phyloP scores from a whole-genome alignment of 202 grass and related monocot genomes.

The Carex arenaria region DNA sequence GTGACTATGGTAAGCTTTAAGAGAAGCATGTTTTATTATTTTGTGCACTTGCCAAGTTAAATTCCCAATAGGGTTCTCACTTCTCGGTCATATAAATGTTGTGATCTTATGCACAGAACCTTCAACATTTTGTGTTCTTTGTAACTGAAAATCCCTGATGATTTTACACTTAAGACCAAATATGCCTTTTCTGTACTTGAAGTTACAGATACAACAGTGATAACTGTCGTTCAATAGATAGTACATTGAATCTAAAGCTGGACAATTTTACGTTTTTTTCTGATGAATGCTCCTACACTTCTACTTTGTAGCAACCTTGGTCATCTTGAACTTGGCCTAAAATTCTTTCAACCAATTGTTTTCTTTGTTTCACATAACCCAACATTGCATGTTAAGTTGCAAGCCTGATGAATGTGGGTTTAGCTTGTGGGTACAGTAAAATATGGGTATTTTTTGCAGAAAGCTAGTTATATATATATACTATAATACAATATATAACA shows the following conservation, averaged over 20 bases:
- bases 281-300: not conserved
- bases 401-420: not conserved
- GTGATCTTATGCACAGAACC: not conserved
- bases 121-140: not conserved
- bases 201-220: not conserved
- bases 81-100: not conserved
- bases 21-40: conserved; percentile 41
- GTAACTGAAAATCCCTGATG: not conserved
- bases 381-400: not conserved
- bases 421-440: not conserved
- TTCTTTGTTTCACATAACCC: not conserved
- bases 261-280: not conserved
- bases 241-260: not conserved
- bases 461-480: not conserved
- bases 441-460: not conserved
- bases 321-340: not conserved
- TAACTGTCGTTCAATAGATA: not conserved
- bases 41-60: conserved; percentile 49
- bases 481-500: not conserved
- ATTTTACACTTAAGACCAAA: not conserved
- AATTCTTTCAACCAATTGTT: not conserved
- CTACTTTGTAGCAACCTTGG: not conserved
- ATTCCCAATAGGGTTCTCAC: conserved; percentile 31
- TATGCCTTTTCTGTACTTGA: not conserved
- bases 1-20: conserved; percentile 31